Evolutionary conservation across 78 protist genomes (phyloP).

Genomic region (Isochrysis galbana): DNA sequence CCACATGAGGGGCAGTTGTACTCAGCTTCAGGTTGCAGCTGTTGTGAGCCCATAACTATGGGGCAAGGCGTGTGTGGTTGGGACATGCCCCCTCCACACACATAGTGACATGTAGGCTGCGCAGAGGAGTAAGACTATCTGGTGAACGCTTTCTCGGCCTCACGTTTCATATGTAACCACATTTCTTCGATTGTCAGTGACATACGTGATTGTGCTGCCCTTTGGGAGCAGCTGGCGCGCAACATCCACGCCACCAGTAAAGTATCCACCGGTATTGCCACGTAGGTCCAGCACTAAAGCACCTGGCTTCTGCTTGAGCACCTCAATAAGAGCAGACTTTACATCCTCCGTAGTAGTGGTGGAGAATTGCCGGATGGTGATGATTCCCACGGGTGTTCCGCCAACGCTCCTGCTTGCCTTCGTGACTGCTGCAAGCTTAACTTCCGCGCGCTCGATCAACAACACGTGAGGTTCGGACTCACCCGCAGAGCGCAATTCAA

Average conservation of each 20-base stretch:
- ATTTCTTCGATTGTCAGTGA: background rate
- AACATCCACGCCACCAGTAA: background rate
- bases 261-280: background rate
- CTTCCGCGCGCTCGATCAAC: background rate
- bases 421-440: background rate
- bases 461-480: background rate
- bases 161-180: background rate
- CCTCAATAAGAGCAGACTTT: background rate
- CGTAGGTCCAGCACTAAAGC: slow-evolving; percentile 16
- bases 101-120: too few relatives aligned
- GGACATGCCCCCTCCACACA: too few relatives aligned
- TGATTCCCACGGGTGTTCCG: background rate
- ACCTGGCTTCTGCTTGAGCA: background rate
- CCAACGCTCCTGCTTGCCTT: background rate
- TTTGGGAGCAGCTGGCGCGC: background rate
- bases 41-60: too few relatives aligned
- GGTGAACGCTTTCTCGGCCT: too few relatives aligned
- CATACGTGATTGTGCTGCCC: background rate
- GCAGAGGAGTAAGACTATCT: too few relatives aligned
- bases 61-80: too few relatives aligned
- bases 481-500: background rate
- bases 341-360: background rate
- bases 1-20: too few relatives aligned
- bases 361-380: background rate
- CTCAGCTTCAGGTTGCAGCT: too few relatives aligned